A percentile compares a stretch with the other conserved stretches of the same genome.
These are phyloP conservation scores for Aspergillus biplanus DNA, from an alignment of 495 filamentous ascomycete species.

Conservation along the genomic window DNA sequence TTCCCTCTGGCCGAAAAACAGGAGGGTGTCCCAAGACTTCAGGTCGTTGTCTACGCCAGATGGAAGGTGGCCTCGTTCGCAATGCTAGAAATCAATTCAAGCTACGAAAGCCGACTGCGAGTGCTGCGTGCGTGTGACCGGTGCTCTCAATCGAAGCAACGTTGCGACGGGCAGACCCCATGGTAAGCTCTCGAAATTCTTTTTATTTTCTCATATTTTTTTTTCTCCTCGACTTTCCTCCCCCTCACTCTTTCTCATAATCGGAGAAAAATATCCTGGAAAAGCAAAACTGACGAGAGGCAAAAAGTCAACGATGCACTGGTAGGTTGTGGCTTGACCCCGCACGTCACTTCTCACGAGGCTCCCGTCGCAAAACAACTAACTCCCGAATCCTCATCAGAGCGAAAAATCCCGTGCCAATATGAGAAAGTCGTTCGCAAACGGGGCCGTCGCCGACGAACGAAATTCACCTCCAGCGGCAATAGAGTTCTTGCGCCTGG, in stretches of 20 bases:
- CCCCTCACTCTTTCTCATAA: not conserved
- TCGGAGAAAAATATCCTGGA: not conserved
- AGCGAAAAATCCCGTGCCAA: conserved; percentile 9
- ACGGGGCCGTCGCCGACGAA: conserved; percentile 16
- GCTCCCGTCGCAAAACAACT: not conserved
- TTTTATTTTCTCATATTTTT: not conserved
- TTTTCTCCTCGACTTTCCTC: not conserved
- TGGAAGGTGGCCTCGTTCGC: not conserved
- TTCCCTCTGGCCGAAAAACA: conserved; percentile 5
- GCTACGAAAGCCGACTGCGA: conserved; percentile 13
- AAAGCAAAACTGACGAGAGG: not conserved
- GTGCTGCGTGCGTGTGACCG: conserved; percentile 19
- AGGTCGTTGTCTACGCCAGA: not conserved
- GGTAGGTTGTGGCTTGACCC: conserved; percentile 16
- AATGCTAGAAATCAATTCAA: conserved; percentile 6
- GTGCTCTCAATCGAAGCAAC: conserved; percentile 19
- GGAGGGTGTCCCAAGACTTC: not conserved
- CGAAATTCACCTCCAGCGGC: conserved; percentile 4
- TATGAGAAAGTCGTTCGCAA: conserved; percentile 17
- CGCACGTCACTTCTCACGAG: conserved; percentile 1
- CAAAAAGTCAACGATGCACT: conserved; percentile 12
- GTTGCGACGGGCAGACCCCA: conserved; percentile 13
- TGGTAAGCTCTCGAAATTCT: conserved; percentile 2
- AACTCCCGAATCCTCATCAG: not conserved
- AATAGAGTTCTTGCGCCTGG: conserved; percentile 15